Evolutionary conservation across 2,329 filamentous ascomycete species (phyloP).

Genomic region (Emericellopsis cladophorae): DNA sequence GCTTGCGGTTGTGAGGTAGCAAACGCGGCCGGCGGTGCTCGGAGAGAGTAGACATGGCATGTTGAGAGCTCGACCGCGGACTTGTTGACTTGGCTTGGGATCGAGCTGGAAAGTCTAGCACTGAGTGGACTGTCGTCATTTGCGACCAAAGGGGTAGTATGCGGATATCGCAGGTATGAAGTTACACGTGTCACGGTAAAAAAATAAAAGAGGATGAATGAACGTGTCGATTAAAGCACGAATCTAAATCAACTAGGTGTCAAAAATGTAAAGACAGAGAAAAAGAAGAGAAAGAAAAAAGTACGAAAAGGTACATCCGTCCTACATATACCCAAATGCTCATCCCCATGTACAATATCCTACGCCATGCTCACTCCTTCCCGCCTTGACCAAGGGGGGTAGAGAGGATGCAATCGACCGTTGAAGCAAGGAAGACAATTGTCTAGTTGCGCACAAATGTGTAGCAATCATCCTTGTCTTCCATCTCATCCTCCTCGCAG

Average conservation of each 20-base stretch:
- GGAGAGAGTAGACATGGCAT: constrained; percentile 20
- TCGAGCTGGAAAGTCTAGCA: not conserved
- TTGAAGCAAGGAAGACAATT: too few species aligned
- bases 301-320: too few species aligned
- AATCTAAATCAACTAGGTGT: not conserved
- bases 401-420: too few species aligned
- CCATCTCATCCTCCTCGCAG: constrained; percentile 9
- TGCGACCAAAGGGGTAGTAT: not conserved
- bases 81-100: too few species aligned
- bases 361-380: too few species aligned
- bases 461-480: constrained; percentile 7
- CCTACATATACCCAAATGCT: too few species aligned
- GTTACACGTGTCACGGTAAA: not conserved
- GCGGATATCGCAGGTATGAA: not conserved
- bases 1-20: constrained; percentile 66
- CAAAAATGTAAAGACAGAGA: not conserved
- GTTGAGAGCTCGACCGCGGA: too few species aligned
- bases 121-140: constrained; percentile 1
- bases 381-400: too few species aligned
- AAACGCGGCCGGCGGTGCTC: constrained; percentile 34
- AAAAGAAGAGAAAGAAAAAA: not conserved
- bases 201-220: not conserved
- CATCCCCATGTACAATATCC: too few species aligned
- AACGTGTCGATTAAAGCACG: not conserved
- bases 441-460: constrained; percentile 11